Base-by-base conservation (phyloP, 2,329 filamentous ascomycete genomes). In the Cryphonectria parasitica region DNA sequence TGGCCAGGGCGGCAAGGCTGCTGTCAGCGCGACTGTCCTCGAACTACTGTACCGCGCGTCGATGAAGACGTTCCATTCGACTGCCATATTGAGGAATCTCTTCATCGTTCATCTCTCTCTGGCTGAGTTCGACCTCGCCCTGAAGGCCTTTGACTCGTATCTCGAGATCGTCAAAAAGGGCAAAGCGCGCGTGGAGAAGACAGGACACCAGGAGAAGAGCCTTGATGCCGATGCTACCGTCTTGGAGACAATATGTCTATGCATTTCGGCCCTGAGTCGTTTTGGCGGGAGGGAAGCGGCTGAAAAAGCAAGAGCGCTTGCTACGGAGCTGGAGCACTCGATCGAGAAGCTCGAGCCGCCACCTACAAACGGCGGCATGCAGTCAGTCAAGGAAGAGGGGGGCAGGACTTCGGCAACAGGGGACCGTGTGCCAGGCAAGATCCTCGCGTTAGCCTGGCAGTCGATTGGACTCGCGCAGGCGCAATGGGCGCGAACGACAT, bases 1-100 rank as follows among this genome's bases (percentile, higher is more conserved):
- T 39, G 94, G 93, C 3, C 89, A 91, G 76, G 94, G 92, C 7
- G 95, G 94, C 11, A 92, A 94, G 75, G 89, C 91, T 77, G 89
- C 87, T 31, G 83, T 95, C 25, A 92, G 92, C 73, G 89, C 91
- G 68, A 90, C 90, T 66, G 90, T 97, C 43, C 87, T 99, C 56
- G 95, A 96, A 79, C 92, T 94, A 39, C 85, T 99, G 8, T 99
- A 98, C 80, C 91, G 92, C 54, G 93, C 95, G 31, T 93, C 95
- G 10, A 94, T 92, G 13, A 97, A 96, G 80, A 97, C 95, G 0
- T 99, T 96, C 77, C 96, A 99, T 80, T 99, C 96, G 1, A 97
- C 95, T 1, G 85, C 94, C 13, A 92, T 98, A 73, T 83, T 99
- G 41, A 88, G 95, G 70, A 89, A 95, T 76, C 85, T 99, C 0